Evolutionary conservation across 139 green algal species (phyloP).

Genomic region (Tetratostichococcus sp.): DNA sequence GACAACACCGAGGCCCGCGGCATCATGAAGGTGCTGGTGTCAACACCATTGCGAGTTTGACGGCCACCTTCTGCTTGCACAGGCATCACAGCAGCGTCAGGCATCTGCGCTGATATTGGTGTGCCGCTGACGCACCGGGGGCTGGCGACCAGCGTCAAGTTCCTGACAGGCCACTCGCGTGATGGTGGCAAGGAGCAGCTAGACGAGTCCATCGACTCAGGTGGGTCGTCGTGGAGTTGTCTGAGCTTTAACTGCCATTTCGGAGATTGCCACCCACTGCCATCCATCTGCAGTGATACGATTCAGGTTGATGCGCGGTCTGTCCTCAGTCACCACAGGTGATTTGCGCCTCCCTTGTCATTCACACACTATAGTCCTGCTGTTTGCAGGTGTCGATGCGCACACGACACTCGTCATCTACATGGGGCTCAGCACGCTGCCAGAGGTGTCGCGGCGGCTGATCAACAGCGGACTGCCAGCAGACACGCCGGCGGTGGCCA

Average conservation of each 20-base stretch:
- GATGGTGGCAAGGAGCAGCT: constrained; percentile 77
- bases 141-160: constrained; percentile 81
- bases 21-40: too few relatives aligned
- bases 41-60: too few relatives aligned
- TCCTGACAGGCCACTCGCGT: constrained; percentile 87
- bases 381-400: constrained; percentile 56
- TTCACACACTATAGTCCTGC: too few relatives aligned
- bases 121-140: constrained; percentile 95
- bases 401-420: constrained; percentile 96
- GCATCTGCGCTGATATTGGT: constrained; percentile 79
- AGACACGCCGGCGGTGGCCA: constrained; percentile 83
- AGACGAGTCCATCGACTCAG: constrained; percentile 37
- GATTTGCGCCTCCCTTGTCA: too few relatives aligned
- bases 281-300: too few relatives aligned
- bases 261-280: too few relatives aligned
- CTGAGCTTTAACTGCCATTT: too few relatives aligned
- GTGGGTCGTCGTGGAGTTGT: not conserved
- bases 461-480: constrained; percentile 43
- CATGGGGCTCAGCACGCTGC: constrained; percentile 94
- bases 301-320: too few relatives aligned
- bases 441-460: constrained; percentile 64
- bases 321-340: not conserved
- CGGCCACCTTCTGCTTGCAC: not conserved
- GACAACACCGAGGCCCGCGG: too few relatives aligned
- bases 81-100: constrained; percentile 61